Base-by-base conservation (phyloP, 2,329 filamentous ascomycete species). In the Fusarium sp. region DNA sequence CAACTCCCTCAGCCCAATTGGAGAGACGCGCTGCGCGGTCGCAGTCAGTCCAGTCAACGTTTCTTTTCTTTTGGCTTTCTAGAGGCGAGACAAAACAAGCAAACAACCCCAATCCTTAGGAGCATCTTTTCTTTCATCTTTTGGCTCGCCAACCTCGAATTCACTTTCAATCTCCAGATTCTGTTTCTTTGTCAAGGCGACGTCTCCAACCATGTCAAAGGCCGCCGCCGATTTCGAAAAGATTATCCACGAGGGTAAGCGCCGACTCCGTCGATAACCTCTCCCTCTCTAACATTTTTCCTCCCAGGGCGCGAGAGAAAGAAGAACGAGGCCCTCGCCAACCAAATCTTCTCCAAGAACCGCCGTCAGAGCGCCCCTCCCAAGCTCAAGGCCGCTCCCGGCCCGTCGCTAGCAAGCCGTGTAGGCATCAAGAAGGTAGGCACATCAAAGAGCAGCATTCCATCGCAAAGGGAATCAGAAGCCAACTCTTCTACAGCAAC, bases 371-470 rank as follows among this genome's bases (percentile, higher is more conserved):
- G 87, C 75, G 85, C 90, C 39, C 86, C 87, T 8, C 79, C 80
- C 43, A 85, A 79, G 61, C 76, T 82, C 59, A 87, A 83, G 74
- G 77, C 80, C 64, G 76, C 78, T 58, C 74, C 78, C 51, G 82
- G 85, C 52, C 83, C 89, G 74, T 88, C 88, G 5, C 86, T 94
- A 51, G 88, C 92, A 57, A 92, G 90, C 79, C 87, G 92, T 78
- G 89, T 92, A 61, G 92, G 92, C 39, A 85, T 94, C 50, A 89
- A 87, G 74, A 94, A 94, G 88, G 90, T 90, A 83, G 58, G 74
- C 57, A 58, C 45, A 58, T 55, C 53, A 58, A 62, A 36, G 40
- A 62, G 28, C 48, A 42, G 6, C 40, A 28, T 28, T 28, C 10
- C 28, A 31, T 31, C 50, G 44, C 34, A 17, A 49, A 42, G 45